A percentile compares a stretch with the other conserved stretches of the same genome.
Conservation (phyloP, 768 basidiomycete species). For the Phaeotremella skinneri region DNA sequence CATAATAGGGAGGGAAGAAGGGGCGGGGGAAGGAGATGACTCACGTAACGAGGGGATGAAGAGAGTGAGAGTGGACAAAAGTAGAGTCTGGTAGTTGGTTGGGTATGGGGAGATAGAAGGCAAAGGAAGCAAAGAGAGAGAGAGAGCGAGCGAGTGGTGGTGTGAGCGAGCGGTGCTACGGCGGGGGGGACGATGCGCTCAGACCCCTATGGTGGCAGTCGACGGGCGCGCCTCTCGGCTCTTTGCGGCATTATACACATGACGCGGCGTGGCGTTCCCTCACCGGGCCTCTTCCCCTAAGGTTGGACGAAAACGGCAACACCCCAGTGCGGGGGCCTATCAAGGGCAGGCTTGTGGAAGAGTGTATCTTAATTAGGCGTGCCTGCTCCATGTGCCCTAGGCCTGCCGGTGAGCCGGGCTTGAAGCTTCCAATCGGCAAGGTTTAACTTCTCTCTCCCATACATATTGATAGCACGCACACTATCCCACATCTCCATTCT, state of each 20-base stretch:
- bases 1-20: background rate
- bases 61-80: background rate
- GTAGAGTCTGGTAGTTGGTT: conserved; percentile 4
- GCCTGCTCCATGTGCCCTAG: no score
- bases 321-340: background rate
- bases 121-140: conserved; percentile 16
- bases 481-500: no score
- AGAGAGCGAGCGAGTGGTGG: conserved; percentile 6
- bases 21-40: background rate
- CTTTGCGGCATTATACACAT: conserved; percentile 2
- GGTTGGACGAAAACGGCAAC: background rate
- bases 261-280: background rate
- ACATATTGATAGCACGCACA: no score
- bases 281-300: background rate
- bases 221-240: background rate
- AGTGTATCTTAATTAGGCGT: no score
- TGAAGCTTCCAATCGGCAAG: no score
- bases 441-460: no score
- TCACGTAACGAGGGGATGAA: conserved; percentile 12
- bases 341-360: no score
- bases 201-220: background rate
- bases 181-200: background rate
- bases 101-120: conserved; percentile 17
- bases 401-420: no score
- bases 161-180: conserved; percentile 7